Conservation (phyloP, 1,284 basidiomycete genomes). For the Dichomitus squalens region DNA sequence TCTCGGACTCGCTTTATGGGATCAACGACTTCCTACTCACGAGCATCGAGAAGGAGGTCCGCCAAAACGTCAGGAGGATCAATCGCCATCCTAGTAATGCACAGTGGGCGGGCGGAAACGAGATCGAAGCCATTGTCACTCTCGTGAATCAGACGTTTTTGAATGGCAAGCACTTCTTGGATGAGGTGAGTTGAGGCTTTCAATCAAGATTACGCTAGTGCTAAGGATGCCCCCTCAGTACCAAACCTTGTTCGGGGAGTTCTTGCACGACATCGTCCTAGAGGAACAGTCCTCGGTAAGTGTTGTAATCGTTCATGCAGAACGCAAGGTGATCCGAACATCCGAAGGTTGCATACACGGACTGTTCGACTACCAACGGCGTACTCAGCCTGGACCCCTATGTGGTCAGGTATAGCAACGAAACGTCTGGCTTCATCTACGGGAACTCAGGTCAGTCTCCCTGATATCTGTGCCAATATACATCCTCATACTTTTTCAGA, state of each 20-base stretch:
- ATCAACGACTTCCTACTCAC: conserved; percentile 55
- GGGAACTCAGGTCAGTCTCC: conserved; percentile 52
- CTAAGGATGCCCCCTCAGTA: conserved; percentile 40
- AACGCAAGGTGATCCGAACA: background rate
- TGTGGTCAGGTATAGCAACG: conserved; percentile 52
- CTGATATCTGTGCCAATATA: background rate
- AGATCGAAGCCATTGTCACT: conserved; percentile 58
- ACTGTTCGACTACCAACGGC: conserved; percentile 62
- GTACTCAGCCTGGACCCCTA: conserved; percentile 61
- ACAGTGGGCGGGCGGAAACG: conserved; percentile 66
- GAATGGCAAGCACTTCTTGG: conserved; percentile 49
- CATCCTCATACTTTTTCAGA: conserved; percentile 27
- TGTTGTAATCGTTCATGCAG: background rate
- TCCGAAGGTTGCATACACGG: conserved; percentile 57
- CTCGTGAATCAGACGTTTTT: conserved; percentile 38
- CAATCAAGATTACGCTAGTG: background rate
- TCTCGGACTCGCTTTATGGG: conserved; percentile 61
- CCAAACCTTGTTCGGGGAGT: conserved; percentile 54
- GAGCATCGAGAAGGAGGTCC: conserved; percentile 56
- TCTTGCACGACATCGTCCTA: conserved; percentile 47
- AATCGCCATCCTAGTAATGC: conserved; percentile 61
- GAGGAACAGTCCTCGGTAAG: conserved; percentile 54
- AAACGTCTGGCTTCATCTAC: conserved; percentile 54
- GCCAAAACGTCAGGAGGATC: conserved; percentile 57
- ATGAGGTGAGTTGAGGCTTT: conserved; percentile 43